Evolutionary conservation across 306 rosid genomes (phyloP).

Genomic region (Ceratonia siliqua): DNA sequence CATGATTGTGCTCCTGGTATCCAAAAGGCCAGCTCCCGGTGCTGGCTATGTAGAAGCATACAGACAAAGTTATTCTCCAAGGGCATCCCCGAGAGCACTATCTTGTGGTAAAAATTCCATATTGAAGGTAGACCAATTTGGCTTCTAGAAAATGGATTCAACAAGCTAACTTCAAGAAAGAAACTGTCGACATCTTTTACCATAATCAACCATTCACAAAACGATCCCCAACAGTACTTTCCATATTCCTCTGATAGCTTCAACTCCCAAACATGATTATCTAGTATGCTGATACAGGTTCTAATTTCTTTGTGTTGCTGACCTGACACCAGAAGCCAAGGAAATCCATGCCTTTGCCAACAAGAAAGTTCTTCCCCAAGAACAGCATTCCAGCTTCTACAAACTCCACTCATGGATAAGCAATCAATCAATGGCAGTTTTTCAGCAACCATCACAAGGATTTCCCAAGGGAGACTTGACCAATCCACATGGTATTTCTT

Average conservation of each 20-base stretch:
- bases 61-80: constrained; percentile 41
- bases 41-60: constrained; percentile 55
- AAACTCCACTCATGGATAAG: constrained; percentile 54
- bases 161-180: constrained; percentile 44
- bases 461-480: constrained; percentile 46
- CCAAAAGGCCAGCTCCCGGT: constrained; percentile 51
- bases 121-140: constrained; percentile 48
- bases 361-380: constrained; percentile 51
- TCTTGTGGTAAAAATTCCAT: constrained; percentile 70
- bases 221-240: constrained; percentile 69
- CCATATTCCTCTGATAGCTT: constrained; percentile 45
- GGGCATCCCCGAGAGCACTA: constrained; percentile 57
- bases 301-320: constrained; percentile 48
- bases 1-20: constrained; percentile 46
- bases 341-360: constrained; percentile 54
- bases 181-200: constrained; percentile 41
- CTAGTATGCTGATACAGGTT: constrained; percentile 55
- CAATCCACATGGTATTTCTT: constrained; percentile 42
- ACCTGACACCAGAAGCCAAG: constrained; percentile 64
- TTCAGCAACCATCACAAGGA: constrained; percentile 49
- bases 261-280: constrained; percentile 60
- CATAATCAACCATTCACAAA: constrained; percentile 61
- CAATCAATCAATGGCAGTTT: constrained; percentile 46
- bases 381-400: constrained; percentile 55
- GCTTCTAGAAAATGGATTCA: constrained; percentile 55